Base-by-base conservation (phyloP, 345 rosid genomes). In the Populus ilicifolia region DNA sequence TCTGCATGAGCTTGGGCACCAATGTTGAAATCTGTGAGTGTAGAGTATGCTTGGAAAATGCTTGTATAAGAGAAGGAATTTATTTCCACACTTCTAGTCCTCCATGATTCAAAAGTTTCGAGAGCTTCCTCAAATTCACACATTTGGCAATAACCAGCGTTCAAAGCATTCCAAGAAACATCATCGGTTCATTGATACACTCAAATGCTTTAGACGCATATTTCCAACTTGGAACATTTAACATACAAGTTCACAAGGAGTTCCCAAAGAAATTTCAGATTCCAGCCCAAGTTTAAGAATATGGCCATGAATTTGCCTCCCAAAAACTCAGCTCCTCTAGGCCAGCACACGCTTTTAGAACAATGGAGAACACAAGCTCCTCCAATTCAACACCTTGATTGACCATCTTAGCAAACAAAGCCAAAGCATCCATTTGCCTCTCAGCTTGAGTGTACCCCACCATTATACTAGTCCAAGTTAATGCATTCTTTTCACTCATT, bases 1-100 rank as follows among this genome's bases (percentile, higher is more conserved):
- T 93, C 95, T 0, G 93, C 97, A 69, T 91, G 97, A 79, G 81
- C 88, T 89, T 93, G 97, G 64, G 83, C 71, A 73, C 95, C 95
- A 35, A 82, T 81, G 81, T 76, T 89, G 41, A 84, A 77, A 82
- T 89, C 94, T 18, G 89, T 90, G 54, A 89, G 86, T n/a, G 77
- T 84, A 3, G 93, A 89, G 78, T 93, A 89, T 14, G 97, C 90
- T 76, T 91, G 94, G 80, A 89, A 91, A 68, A 90, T 86, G 85
- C 87, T 91, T 41, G 96, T 90, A 67, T 89, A 93, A 6, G 89
- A 82, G 74, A 84, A 91, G 3, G 91, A 81, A 83, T 93, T 93
- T 29, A 87, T 83, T 75, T 76, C 59, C 70, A 56, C 76, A 69
- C 73, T 80, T 73, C 73, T 84, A 50, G 71, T 80, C 78, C 93